Base-by-base conservation (phyloP, 139 green algal species). In the Spirogloea muscicola region DNA sequence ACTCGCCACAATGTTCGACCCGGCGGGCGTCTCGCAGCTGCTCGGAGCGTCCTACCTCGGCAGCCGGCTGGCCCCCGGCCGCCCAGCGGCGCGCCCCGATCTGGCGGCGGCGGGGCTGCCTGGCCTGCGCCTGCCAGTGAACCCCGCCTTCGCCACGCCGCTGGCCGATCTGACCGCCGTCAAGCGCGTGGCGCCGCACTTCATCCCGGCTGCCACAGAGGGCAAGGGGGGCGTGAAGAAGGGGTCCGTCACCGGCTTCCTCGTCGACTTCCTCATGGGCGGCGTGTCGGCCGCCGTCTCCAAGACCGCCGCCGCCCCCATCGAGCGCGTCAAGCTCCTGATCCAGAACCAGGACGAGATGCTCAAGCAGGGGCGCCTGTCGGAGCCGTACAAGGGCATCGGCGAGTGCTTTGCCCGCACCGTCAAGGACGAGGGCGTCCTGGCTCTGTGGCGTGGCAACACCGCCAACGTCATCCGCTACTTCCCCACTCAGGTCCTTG, bases 251-350 rank as follows among this genome's bases (percentile, higher is more conserved):
- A 69, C 75, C 40, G 82, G 75, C 59, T 96, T 96, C 73, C 9
- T 90, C 5, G 85, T 79, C 18, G 91, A 96, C 61, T 74, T 96
- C 46, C 74, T 80, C 31, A 86, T 89, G 25, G 91, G 91, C 49
- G 90, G 90, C 40, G 85, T 88, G 1, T 90, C 90, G 25, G 93
- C 90, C 63, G 93, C 88, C 65, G 82, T 98, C 40, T 97, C 91
- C 29, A 98, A 97, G 89, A 97, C 93, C 4, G 88, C 85, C 4
- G 92, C 93, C 4, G 93, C 93, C 5, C 93, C 93, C 69, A 97
- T 98, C 74, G 93, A 98, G 89, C 91, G 92, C 58, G 90, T 98
- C 3, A 98, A 98, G 91, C 88, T 98, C 78, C 88, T 97, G 31
- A 88, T 98, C 68, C 92, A 96, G 81, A 97, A 86, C 44, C 87